Base-by-base conservation (phyloP, 1,284 basidiomycete species). In the Irpex sp. region DNA sequence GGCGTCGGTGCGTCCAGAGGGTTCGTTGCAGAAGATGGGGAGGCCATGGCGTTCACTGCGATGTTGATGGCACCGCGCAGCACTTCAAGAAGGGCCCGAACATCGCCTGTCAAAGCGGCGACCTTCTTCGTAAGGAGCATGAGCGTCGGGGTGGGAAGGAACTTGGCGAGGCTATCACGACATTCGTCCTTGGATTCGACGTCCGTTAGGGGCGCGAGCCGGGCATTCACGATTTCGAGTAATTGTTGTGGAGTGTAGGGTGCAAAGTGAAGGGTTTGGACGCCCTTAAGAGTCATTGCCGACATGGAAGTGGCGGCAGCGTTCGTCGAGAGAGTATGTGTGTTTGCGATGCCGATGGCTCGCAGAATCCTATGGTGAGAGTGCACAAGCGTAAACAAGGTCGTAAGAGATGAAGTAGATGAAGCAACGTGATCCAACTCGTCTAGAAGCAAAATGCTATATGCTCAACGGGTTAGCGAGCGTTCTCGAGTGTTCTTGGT, bases 291-390 rank as follows among this genome's bases (percentile, higher is more conserved):
- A 15, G 79, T 74, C 19, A 71, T 67, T 6, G 73, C 60, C 3
- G 78, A 73, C 11, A 57, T 21, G 17, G 78, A 70, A 2, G 72
- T 69, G 2, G 71, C 65, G 21, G 81, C 77, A 0, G 78, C 74
- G 0, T 82, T 78, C 2, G 86, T 81, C 1, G 88, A 86, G 11
- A 93, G 83, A 4, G 91, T 93, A 70, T 93, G 91, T 0, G 90
- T 92, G 66, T 93, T 93, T 35, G 91, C 91, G 68, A 93, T 93
- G 57, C 88, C 90, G 65, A 93, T 85, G 49, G 90, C 76, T 51
- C 90, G 84, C 57, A 92, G 69, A 51, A 75, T 77, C 8, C 79
- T 71, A 0, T 81, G 72, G 61, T 82, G 75, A 2, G 81, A 74
- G 54, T 82, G 78, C 9, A 88, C 81, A 17, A 92, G 77, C 1